Evolutionary conservation across 805 yeast species (phyloP), one percentile per base, ranked within the genome.

Genomic region (Candida koratica): DNA sequence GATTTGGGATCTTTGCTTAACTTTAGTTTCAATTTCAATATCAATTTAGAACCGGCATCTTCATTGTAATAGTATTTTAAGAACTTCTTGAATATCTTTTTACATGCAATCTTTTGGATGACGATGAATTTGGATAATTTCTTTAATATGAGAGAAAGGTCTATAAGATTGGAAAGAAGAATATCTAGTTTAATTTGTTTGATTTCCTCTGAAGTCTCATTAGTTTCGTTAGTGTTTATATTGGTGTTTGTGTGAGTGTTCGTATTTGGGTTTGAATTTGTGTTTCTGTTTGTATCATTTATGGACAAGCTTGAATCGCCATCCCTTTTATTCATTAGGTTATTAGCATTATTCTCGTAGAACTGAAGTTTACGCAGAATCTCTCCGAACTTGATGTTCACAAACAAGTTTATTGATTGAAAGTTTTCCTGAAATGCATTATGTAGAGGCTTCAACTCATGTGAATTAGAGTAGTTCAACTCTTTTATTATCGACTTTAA

Each of bases 81-180:
- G 41, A 73, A 81, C 53, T 86, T 85, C 60, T 86, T 85, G 49
- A 85, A 65, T 33, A 85, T 69, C 59, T 85, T 85, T 43, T 80
- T 69, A 32, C 83, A 67, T 5, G 79, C 94, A 3, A 86, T 78
- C 49, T 80, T 79, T 52, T 85, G 95, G 6, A 84, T 71, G 15
- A 80, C 61, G 11, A 84, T 74, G 51, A 81, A 85, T 43, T 86
- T 68, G n/a, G 84, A 70, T 31, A 85, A 60, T 42, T 79, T 73
- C 48, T 81, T 84, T 17, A 83, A 61, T 49, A 61, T 38, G 71
- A 73, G 28, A 68, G 70, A 43, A 45, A 60, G 32, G 51, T 66
- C 51, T 61, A 66, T 51, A 15, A 45, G 64, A 77, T 34, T 48
- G 51, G 54, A 55, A 53, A 61, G 35, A 48, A 55, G 13, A 56